phyloP scores from a whole-genome alignment of 768 basidiomycete genomes.

The Podaxis sp. region DNA sequence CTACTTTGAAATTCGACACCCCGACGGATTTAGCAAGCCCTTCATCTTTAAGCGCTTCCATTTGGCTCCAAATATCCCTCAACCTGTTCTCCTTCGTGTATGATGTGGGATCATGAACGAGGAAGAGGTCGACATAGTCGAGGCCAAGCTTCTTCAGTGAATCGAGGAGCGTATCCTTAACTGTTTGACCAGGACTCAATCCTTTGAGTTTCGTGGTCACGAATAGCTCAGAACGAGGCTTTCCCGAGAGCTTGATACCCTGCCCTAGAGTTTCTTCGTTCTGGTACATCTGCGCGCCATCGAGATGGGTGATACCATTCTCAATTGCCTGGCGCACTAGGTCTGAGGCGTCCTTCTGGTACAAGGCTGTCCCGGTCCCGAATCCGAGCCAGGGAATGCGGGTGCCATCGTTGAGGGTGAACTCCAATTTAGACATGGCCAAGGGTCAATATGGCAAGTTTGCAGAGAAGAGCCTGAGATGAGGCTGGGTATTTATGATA shows the following conservation, averaged over 20 bases:
- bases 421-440: constrained; percentile 29
- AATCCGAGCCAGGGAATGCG: constrained; percentile 58
- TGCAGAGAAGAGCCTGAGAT: too few species aligned
- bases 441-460: neutral
- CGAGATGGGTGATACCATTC: constrained; percentile 60
- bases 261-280: constrained; percentile 55
- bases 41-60: constrained; percentile 55
- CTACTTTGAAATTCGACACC: constrained; percentile 65
- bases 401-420: constrained; percentile 56
- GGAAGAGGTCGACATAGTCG: constrained; percentile 61
- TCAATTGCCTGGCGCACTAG: constrained; percentile 48
- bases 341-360: constrained; percentile 39
- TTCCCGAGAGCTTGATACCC: constrained; percentile 44
- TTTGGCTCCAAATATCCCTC: constrained; percentile 54
- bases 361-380: constrained; percentile 61
- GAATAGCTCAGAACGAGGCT: constrained; percentile 54
- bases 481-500: too few species aligned
- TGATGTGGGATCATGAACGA: constrained; percentile 53
- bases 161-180: constrained; percentile 47
- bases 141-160: constrained; percentile 54
- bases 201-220: constrained; percentile 60
- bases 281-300: constrained; percentile 59
- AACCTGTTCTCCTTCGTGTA: constrained; percentile 39
- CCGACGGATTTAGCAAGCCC: constrained; percentile 60
- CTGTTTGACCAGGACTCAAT: constrained; percentile 40